These are phyloP conservation scores for Murraya koenigii DNA, from an alignment of 345 rosid genomes.

Conservation along the genomic window DNA sequence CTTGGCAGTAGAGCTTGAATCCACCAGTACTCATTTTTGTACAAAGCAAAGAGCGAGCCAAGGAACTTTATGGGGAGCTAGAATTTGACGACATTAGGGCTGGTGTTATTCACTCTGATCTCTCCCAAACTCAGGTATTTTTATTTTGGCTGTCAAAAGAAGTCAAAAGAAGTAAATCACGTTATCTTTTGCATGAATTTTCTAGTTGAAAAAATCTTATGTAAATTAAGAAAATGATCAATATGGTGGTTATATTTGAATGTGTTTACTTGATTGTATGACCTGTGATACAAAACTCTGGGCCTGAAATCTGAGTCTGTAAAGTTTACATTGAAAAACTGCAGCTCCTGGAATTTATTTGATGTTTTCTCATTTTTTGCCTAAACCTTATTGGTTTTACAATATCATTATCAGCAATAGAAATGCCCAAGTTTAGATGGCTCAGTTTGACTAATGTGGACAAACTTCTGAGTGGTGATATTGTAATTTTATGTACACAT, in stretches of 20 bases:
- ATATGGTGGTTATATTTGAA: not conserved
- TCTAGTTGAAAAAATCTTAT: not conserved
- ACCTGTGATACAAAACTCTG: not conserved
- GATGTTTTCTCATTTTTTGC: not conserved
- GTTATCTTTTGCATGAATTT: not conserved
- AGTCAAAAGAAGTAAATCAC: not conserved
- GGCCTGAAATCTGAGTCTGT: not conserved
- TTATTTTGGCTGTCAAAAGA: conserved; percentile 14
- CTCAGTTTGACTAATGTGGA: not conserved
- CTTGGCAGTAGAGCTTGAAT: conserved; percentile 77
- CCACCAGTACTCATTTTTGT: conserved; percentile 87
- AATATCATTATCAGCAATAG: not conserved
- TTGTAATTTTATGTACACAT: not conserved
- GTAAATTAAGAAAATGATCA: not conserved
- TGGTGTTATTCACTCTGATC: conserved; percentile 79
- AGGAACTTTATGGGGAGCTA: conserved; percentile 79
- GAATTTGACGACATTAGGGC: conserved; percentile 73
- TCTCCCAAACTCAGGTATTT: conserved; percentile 67
- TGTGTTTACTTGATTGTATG: not conserved
- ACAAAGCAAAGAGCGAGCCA: conserved; percentile 91
- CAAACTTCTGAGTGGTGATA: not conserved
- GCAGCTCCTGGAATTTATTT: not conserved
- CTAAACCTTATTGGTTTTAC: not conserved
- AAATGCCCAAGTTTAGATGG: not conserved
- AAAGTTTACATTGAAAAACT: not conserved